phyloP scores from a whole-genome alignment of 306 rosid species.

The Cucurbita moschata region DNA sequence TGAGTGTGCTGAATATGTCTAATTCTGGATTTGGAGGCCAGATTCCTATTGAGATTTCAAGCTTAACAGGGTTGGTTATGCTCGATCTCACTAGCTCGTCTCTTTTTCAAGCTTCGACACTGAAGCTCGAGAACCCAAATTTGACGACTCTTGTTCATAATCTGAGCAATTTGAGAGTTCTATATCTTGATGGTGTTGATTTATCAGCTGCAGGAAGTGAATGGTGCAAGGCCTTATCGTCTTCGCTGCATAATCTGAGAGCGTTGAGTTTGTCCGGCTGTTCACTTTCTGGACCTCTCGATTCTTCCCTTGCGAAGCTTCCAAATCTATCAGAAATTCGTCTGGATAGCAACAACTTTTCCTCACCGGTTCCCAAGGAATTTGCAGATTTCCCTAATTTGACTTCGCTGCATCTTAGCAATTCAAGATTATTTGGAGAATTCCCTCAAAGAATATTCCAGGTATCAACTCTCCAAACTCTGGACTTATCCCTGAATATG shows the following conservation, averaged over 20 bases:
- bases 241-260: slow-evolving; percentile 16
- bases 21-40: slow-evolving; percentile 10
- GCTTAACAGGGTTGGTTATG: slow-evolving; percentile 9
- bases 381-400: slow-evolving; percentile 9
- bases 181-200: slow-evolving; percentile 36
- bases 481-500: not conserved
- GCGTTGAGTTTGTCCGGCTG: slow-evolving; percentile 16
- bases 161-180: slow-evolving; percentile 15
- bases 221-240: slow-evolving; percentile 29
- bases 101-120: not conserved
- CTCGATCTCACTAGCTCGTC: slow-evolving; percentile 13
- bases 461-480: slow-evolving; percentile 4
- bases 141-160: slow-evolving; percentile 5
- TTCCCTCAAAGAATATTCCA: slow-evolving; percentile 18
- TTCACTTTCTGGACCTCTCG: slow-evolving; percentile 12
- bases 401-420: slow-evolving; percentile 10
- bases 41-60: slow-evolving; percentile 15
- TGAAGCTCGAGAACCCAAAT: slow-evolving; percentile 10
- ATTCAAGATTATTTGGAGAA: not conserved
- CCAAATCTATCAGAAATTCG: slow-evolving; percentile 14
- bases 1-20: slow-evolving; percentile 10
- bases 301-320: slow-evolving; percentile 11
- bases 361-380: slow-evolving; percentile 8
- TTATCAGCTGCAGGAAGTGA: slow-evolving; percentile 21
- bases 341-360: not conserved